Conservation (phyloP, 2,329 filamentous ascomycete species). For the Alternaria burnsii region DNA sequence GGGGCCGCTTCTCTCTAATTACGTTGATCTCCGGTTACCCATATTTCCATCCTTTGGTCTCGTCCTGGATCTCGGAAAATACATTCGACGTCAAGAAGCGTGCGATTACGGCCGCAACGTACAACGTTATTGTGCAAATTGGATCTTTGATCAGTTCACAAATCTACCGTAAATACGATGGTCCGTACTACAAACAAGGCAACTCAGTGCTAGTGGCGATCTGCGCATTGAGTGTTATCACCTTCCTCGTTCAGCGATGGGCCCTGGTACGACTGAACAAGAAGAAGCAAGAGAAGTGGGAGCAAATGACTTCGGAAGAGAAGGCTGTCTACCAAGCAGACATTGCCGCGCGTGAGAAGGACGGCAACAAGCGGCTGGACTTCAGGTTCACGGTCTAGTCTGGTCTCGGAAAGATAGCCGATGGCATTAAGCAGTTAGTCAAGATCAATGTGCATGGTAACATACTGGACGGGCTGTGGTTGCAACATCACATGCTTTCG, state of each 20-base stretch:
- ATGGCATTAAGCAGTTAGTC: neutral
- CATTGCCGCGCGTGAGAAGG: constrained; percentile 32
- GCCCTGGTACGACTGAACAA: constrained; percentile 37
- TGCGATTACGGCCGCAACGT: constrained; percentile 69
- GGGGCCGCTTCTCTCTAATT: constrained; percentile 51
- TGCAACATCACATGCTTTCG: neutral
- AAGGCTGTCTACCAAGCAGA: constrained; percentile 59
- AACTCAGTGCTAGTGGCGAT: constrained; percentile 63
- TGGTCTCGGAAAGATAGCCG: constrained; percentile 1
- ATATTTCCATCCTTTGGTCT: constrained; percentile 65
- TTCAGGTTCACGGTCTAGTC: constrained; percentile 48
- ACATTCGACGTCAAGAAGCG: constrained; percentile 68
- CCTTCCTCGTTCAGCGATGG: constrained; percentile 62
- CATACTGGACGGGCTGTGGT: neutral
- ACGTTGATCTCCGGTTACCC: constrained; percentile 52
- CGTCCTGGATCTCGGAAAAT: constrained; percentile 69
- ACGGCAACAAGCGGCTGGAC: constrained; percentile 53
- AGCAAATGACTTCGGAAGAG: constrained; percentile 59
- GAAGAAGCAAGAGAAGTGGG: constrained; percentile 58
- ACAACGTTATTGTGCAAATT: constrained; percentile 62
- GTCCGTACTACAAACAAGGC: constrained; percentile 62
- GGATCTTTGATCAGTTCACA: constrained; percentile 50
- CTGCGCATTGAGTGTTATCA: constrained; percentile 57
- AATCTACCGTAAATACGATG: constrained; percentile 64
- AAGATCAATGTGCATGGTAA: neutral